Conservation (phyloP, 805 yeast species). For the Zygoascus biomembranicola region DNA sequence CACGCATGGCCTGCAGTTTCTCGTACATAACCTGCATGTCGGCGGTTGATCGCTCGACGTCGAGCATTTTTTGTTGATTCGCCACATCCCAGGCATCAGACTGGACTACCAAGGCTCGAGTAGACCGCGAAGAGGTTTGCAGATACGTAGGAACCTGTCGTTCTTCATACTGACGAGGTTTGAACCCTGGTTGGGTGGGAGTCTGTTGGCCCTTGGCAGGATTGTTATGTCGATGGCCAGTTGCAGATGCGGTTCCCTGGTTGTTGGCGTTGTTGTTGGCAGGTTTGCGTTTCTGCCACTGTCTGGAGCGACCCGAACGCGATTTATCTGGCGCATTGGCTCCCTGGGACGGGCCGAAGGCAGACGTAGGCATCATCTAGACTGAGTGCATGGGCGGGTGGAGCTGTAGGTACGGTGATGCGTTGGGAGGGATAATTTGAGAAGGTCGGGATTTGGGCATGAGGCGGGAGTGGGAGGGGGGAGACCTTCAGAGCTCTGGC, state of each 20-base stretch:
- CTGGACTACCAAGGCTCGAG: not conserved
- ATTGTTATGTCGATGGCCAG: too few relatives aligned
- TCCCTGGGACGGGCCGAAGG: not conserved
- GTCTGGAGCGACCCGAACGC: not conserved
- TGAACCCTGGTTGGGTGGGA: slow-evolving; percentile 10
- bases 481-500: too few relatives aligned
- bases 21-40: slow-evolving; percentile 72
- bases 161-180: slow-evolving; percentile 3
- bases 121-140: not conserved
- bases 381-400: not conserved
- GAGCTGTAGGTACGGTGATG: not conserved
- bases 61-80: slow-evolving; percentile 58
- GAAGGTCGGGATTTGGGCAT: not conserved
- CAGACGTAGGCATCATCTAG: not conserved
- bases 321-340: not conserved
- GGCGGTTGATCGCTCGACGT: slow-evolving; percentile 33
- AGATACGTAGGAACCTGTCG: slow-evolving; percentile 9
- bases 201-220: too few relatives aligned
- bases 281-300: not conserved
- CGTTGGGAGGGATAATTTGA: not conserved
- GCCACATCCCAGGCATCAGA: slow-evolving; percentile 56
- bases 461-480: too few relatives aligned
- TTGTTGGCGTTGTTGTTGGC: not conserved
- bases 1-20: slow-evolving; percentile 61
- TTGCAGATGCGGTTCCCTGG: not conserved